A percentile compares a stretch with the other conserved stretches of the same genome.
Conservation (phyloP, 2,329 filamentous ascomycete species). For the Pseudogymnoascus sp. region DNA sequence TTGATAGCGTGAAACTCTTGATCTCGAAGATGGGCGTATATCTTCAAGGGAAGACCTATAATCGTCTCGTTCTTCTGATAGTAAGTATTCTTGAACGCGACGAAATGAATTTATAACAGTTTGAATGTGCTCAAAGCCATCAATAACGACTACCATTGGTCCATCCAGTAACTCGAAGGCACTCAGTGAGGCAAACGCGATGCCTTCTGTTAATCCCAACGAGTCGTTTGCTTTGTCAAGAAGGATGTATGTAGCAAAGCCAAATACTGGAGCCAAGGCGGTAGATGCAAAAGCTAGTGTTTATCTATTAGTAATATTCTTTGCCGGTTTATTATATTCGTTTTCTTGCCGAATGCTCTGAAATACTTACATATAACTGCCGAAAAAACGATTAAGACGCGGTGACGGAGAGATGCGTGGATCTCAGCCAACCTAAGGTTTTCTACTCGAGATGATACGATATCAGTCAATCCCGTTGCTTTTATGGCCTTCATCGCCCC, state of each 20-base stretch:
- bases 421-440: neutral
- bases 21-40: neutral
- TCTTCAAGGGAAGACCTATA: neutral
- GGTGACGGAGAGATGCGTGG: neutral
- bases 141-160: neutral
- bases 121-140: neutral
- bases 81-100: neutral
- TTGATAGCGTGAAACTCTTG: neutral
- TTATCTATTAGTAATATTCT: neutral
- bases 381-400: neutral
- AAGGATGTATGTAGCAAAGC: neutral
- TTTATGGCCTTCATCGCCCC: slow-evolving; percentile 10
- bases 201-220: neutral
- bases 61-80: neutral
- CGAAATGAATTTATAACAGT: neutral
- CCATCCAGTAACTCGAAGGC: neutral
- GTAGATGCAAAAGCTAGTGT: neutral
- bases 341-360: neutral
- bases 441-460: slow-evolving; percentile 1
- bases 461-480: slow-evolving; percentile 8
- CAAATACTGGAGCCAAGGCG: neutral
- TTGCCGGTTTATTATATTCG: neutral
- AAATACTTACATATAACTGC: neutral
- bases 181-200: neutral
- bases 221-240: neutral